A percentile compares a stretch with the other conserved stretches of the same genome.
Conservation (phyloP, 1,284 basidiomycete species). For the Moniliella sp. region DNA sequence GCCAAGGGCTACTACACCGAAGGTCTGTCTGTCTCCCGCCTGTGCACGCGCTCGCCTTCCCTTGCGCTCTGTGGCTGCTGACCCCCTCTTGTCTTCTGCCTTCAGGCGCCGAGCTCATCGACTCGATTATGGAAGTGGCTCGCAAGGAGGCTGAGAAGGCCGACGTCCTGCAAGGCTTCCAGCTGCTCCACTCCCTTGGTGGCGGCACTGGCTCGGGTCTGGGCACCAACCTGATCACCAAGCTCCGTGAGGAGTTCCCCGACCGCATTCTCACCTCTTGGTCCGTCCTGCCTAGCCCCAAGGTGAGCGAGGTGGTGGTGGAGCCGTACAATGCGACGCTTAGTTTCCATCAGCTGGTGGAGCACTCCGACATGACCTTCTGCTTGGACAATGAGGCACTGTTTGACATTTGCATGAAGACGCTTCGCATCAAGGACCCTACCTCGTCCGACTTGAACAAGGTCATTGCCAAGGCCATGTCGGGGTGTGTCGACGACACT, state of each 20-base stretch:
- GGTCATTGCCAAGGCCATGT: constrained; percentile 92
- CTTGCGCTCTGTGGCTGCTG: too few species aligned
- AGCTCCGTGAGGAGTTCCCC: constrained; percentile 45
- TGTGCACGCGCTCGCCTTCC: too few species aligned
- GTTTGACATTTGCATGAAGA: constrained; percentile 78
- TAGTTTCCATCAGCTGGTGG: constrained; percentile 44
- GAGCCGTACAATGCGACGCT: constrained; percentile 47
- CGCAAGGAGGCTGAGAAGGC: constrained; percentile 43
- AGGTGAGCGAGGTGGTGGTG: constrained; percentile 44
- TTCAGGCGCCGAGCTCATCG: constrained; percentile 44
- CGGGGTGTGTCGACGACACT: constrained; percentile 82
- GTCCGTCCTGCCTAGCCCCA: constrained; percentile 45
- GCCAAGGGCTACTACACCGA: constrained; percentile 40
- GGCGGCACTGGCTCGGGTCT: constrained; percentile 47
- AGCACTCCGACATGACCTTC: constrained; percentile 47
- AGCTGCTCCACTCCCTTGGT: constrained; percentile 45
- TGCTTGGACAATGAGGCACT: constrained; percentile 83
- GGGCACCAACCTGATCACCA: constrained; percentile 45
- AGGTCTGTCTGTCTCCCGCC: constrained; percentile 2
- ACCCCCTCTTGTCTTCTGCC: too few species aligned
- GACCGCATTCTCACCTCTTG: constrained; percentile 47
- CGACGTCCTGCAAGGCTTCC: constrained; percentile 44
- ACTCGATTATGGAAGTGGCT: constrained; percentile 43
- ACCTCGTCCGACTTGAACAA: constrained; percentile 88
- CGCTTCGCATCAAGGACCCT: constrained; percentile 75